phyloP scores from a whole-genome alignment of 441 rosid genomes.

The Populus hybrid region DNA sequence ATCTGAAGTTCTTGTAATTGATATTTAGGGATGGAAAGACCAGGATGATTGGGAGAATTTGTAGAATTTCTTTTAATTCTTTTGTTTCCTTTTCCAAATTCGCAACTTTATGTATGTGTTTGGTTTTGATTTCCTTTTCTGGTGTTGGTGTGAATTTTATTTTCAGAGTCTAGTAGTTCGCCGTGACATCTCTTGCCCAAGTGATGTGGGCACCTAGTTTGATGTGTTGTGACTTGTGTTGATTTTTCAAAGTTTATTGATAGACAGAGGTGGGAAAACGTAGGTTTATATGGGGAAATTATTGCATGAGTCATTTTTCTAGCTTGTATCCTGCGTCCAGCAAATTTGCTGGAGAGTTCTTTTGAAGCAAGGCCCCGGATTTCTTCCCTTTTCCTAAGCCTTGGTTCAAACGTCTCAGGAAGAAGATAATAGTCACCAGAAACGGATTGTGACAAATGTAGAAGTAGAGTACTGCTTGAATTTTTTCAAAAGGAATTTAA shows the following conservation, averaged over 20 bases:
- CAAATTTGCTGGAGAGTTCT: neutral
- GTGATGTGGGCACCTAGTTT: neutral
- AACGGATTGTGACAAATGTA: too few relatives aligned
- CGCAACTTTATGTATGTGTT: neutral
- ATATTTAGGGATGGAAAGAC: constrained; percentile 28
- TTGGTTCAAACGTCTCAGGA: too few relatives aligned
- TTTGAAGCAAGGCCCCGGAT: neutral
- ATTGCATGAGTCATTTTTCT: neutral
- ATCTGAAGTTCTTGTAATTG: constrained; percentile 15
- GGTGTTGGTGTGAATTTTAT: neutral
- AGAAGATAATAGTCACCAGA: too few relatives aligned
- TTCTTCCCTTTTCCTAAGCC: too few relatives aligned
- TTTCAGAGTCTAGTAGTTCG: neutral
- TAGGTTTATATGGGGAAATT: neutral
- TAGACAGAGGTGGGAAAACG: neutral
- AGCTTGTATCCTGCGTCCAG: neutral
- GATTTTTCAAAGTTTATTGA: neutral
- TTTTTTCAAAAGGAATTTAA: too few relatives aligned
- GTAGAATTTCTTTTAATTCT: neutral
- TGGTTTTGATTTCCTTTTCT: neutral
- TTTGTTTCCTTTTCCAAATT: neutral
- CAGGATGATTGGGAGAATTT: neutral
- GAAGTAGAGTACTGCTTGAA: too few relatives aligned
- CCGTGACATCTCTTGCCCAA: neutral
- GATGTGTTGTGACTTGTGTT: neutral